Evolutionary conservation across 768 basidiomycete species (phyloP).

Genomic region (Russula dissimulans): DNA sequence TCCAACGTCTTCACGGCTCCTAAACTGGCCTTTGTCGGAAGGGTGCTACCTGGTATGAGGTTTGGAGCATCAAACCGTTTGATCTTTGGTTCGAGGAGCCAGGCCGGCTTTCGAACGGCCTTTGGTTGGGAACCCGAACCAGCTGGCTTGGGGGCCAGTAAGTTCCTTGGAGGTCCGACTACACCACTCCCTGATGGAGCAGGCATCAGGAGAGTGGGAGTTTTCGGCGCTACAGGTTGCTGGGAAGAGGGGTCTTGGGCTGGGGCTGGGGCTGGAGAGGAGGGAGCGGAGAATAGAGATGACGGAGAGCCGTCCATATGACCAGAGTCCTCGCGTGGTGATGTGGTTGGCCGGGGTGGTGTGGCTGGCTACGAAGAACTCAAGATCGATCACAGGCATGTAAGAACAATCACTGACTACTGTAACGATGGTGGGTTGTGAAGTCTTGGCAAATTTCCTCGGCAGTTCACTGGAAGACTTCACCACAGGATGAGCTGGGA

Average conservation of each 20-base stretch:
- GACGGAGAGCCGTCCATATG: conserved; percentile 9
- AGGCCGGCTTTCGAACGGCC: conserved; percentile 9
- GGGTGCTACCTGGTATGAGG: conserved; percentile 10
- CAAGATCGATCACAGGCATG: not conserved
- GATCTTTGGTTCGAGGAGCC: conserved; percentile 24
- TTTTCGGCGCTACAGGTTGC: not conserved
- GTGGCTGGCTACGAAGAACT: conserved; percentile 7
- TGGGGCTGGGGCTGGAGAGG: conserved; percentile 18
- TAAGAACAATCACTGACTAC: not conserved
- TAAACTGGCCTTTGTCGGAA: conserved; percentile 16
- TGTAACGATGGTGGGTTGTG: not conserved
- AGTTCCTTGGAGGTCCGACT: not conserved
- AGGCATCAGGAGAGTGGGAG: not conserved
- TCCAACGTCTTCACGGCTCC: not conserved
- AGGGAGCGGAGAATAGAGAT: conserved; percentile 22
- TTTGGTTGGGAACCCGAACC: not conserved
- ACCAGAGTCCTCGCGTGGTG: not conserved
- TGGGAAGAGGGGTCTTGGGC: not conserved
- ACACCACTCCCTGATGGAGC: not conserved
- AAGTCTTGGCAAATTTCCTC: not conserved
- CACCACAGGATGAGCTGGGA: not conserved
- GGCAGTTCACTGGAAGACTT: not conserved
- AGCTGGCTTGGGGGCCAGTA: not conserved
- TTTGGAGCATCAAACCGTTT: conserved; percentile 25
- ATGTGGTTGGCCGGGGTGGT: not conserved